Conservation (phyloP, 768 basidiomycete genomes). For the Tricholoma terreum region DNA sequence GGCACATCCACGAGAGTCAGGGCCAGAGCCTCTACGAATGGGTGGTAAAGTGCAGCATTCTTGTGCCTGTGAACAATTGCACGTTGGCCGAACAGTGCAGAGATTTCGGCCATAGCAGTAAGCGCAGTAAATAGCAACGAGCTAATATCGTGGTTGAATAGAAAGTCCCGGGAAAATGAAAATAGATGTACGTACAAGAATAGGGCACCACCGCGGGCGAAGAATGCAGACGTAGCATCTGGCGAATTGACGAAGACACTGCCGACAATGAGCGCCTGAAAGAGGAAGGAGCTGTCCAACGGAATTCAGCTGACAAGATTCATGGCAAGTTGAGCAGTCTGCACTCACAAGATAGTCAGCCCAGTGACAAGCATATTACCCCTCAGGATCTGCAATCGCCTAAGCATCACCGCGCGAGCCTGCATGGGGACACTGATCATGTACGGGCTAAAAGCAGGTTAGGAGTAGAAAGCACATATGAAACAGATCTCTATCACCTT, state of each 20-base stretch:
- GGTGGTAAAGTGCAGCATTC: constrained; percentile 53
- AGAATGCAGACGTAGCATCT: constrained; percentile 56
- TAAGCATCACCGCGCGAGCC: constrained; percentile 40
- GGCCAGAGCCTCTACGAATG: constrained; percentile 35
- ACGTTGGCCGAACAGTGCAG: constrained; percentile 54
- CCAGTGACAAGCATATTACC: constrained; percentile 38
- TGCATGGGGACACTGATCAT: constrained; percentile 44
- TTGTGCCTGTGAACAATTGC: constrained; percentile 57
- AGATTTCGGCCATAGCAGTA: constrained; percentile 18
- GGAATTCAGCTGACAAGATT: neutral
- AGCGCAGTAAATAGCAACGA: constrained; percentile 8
- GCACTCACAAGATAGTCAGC: constrained; percentile 31
- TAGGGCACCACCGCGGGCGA: constrained; percentile 75
- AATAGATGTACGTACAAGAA: constrained; percentile 64
- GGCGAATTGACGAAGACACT: constrained; percentile 61
- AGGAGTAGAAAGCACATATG: neutral
- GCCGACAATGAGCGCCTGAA: constrained; percentile 53
- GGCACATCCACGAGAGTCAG: constrained; percentile 61
- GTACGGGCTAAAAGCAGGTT: constrained; percentile 35
- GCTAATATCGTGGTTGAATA: constrained; percentile 1
- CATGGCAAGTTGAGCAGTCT: neutral
- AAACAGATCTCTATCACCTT: constrained; percentile 21
- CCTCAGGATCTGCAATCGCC: constrained; percentile 42
- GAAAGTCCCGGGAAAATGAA: neutral
- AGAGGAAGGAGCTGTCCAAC: constrained; percentile 45